Percentiles rank a stretch among this genome's conserved stretches.
phyloP scores from a whole-genome alignment of 2,329 filamentous ascomycete species.

The Neonectria magnoliae region DNA sequence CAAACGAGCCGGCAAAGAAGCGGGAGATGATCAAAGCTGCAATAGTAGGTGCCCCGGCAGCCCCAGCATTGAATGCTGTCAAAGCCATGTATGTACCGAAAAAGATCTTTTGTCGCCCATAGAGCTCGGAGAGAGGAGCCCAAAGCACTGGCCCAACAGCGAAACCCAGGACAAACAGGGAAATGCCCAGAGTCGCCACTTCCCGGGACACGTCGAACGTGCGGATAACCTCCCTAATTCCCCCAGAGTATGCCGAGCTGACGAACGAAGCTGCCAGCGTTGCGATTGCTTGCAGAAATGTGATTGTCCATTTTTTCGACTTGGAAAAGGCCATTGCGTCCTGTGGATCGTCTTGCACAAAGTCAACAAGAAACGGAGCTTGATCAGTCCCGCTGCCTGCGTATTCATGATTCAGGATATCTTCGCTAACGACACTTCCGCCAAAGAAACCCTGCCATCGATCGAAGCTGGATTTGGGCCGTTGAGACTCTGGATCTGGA shows the following conservation, averaged over 20 bases:
- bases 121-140: slow-evolving; percentile 73
- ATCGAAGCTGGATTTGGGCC: too few relatives aligned
- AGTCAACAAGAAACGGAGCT: slow-evolving; percentile 75
- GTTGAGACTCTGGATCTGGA: too few relatives aligned
- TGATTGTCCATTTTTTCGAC: slow-evolving; percentile 71
- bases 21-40: slow-evolving; percentile 68
- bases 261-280: slow-evolving; percentile 75
- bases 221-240: slow-evolving; percentile 60
- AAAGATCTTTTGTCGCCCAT: slow-evolving; percentile 68
- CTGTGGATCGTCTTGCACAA: slow-evolving; percentile 71
- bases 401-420: slow-evolving; percentile 49
- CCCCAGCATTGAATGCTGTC: slow-evolving; percentile 69
- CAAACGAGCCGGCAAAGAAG: slow-evolving; percentile 70
- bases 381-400: slow-evolving; percentile 69
- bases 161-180: slow-evolving; percentile 71
- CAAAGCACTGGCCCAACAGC: slow-evolving; percentile 70
- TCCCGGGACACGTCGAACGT: slow-evolving; percentile 63
- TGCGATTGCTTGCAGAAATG: slow-evolving; percentile 61
- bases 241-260: slow-evolving; percentile 72
- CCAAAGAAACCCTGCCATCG: too few relatives aligned
- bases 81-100: slow-evolving; percentile 60
- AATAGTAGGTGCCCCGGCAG: slow-evolving; percentile 65
- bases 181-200: slow-evolving; percentile 69
- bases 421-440: too few relatives aligned
- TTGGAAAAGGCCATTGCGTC: slow-evolving; percentile 70